Evolutionary conservation across 2,329 filamentous ascomycete genomes (phyloP).

Genomic region (Sporothrix brasiliensis): DNA sequence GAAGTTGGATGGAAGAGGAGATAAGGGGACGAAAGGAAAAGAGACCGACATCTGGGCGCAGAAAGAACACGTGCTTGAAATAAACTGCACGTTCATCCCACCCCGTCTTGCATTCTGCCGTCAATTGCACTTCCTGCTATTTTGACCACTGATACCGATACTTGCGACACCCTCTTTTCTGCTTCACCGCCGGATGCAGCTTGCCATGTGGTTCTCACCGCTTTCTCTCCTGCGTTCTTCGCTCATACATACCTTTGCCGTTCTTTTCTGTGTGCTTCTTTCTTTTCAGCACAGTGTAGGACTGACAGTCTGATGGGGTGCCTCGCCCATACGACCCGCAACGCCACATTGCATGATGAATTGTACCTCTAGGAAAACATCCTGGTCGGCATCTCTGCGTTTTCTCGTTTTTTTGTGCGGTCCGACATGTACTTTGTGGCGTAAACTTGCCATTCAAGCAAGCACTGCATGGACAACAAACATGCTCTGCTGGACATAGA

Average conservation of each 20-base stretch:
- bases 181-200: background rate
- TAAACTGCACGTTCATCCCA: background rate
- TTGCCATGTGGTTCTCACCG: background rate
- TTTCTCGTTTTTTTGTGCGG: no score
- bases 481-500: no score
- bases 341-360: background rate
- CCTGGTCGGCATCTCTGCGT: background rate
- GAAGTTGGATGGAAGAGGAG: background rate
- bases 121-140: constrained; percentile 4
- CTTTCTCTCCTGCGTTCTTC: background rate
- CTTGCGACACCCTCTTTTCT: background rate
- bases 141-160: background rate
- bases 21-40: background rate
- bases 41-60: background rate
- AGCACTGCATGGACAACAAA: no score
- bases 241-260: background rate
- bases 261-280: background rate
- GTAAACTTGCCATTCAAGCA: no score
- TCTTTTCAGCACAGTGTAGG: background rate
- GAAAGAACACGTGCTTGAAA: constrained; percentile 7
- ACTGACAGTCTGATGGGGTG: background rate
- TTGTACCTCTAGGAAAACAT: background rate
- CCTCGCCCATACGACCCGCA: background rate
- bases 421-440: background rate
- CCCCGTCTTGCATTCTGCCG: constrained; percentile 14